Conservation (phyloP, 768 basidiomycete species). For the Coprinellus micaceus region DNA sequence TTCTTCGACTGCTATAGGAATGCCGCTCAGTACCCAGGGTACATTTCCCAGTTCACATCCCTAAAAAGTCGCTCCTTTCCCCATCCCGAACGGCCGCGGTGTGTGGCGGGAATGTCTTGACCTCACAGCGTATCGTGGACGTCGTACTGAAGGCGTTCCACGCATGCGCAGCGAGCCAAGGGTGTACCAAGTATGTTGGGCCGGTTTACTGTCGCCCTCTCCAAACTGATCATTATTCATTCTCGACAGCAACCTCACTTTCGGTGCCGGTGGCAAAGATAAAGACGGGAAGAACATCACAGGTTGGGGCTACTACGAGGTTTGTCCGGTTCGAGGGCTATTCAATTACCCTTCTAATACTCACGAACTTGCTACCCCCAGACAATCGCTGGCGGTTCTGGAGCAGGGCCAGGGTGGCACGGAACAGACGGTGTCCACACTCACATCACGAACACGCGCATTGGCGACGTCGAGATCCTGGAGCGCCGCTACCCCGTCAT, state of each 20-base stretch:
- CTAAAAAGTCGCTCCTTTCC: constrained; percentile 69
- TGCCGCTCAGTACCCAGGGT: too few species aligned
- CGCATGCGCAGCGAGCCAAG: constrained; percentile 89
- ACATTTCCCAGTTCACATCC: constrained; percentile 63
- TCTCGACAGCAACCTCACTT: constrained; percentile 76
- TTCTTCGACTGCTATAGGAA: constrained; percentile 3
- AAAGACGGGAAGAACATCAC: constrained; percentile 67
- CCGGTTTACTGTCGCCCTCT: not conserved
- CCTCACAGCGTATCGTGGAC: constrained; percentile 91
- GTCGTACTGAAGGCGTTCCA: constrained; percentile 91
- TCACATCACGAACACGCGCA: constrained; percentile 89
- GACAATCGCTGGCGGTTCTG: constrained; percentile 91
- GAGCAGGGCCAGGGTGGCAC: constrained; percentile 86
- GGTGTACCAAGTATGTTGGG: constrained; percentile 77
- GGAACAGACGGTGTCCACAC: constrained; percentile 93
- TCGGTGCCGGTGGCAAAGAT: constrained; percentile 85
- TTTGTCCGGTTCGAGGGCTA: constrained; percentile 24
- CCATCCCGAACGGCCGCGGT: constrained; percentile 88
- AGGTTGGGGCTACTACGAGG: constrained; percentile 92
- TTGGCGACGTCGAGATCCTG: constrained; percentile 90
- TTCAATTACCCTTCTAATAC: constrained; percentile 6
- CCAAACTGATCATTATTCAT: constrained; percentile 8
- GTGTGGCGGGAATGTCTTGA: constrained; percentile 89
- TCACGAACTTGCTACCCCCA: too few species aligned
- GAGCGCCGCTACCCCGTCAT: constrained; percentile 94